Evolutionary conservation across 2,329 filamentous ascomycete species (phyloP).

Genomic region (Aschersonia sp.): DNA sequence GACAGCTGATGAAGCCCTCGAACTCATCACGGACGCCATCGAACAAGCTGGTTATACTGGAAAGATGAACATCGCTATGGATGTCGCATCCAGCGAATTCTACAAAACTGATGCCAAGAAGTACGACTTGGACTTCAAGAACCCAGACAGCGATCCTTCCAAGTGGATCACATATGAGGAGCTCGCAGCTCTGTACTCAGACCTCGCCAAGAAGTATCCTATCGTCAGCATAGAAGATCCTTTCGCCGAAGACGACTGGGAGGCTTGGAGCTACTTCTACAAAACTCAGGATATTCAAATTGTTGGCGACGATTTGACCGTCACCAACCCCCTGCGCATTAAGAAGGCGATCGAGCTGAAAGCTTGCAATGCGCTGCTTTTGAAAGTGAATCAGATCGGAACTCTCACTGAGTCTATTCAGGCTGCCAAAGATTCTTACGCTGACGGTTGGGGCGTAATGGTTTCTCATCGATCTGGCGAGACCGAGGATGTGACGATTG

Average conservation of each 20-base stretch:
- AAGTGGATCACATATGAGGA: slow-evolving; percentile 99
- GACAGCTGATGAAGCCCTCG: slow-evolving; percentile 88
- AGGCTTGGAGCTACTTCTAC: slow-evolving; percentile 99
- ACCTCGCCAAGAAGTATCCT: slow-evolving; percentile 85
- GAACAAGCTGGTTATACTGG: slow-evolving; percentile 91
- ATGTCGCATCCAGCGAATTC: slow-evolving; percentile 98
- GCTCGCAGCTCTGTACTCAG: slow-evolving; percentile 81
- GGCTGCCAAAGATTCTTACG: slow-evolving; percentile 96
- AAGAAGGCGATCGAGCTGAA: slow-evolving; percentile 99
- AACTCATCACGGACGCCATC: slow-evolving; percentile 89
- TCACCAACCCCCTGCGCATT: slow-evolving; percentile 97
- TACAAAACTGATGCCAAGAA: slow-evolving; percentile 97
- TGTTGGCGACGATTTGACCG: slow-evolving; percentile 94
- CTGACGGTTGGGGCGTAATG: slow-evolving; percentile 96
- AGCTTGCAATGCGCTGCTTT: slow-evolving; percentile 92
- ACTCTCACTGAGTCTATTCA: slow-evolving; percentile 98
- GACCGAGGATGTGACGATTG: slow-evolving; percentile 99
- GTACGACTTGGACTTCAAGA: slow-evolving; percentile 99
- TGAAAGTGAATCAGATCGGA: slow-evolving; percentile 99
- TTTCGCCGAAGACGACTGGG: slow-evolving; percentile 99
- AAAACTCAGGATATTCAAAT: slow-evolving; percentile 98
- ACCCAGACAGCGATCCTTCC: slow-evolving; percentile 84
- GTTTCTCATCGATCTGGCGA: slow-evolving; percentile 98
- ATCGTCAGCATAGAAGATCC: slow-evolving; percentile 98
- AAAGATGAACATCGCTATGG: slow-evolving; percentile 96